These are phyloP conservation scores for Lentinula raphanica DNA, from an alignment of 768 basidiomycete genomes.

Conservation along the genomic window DNA sequence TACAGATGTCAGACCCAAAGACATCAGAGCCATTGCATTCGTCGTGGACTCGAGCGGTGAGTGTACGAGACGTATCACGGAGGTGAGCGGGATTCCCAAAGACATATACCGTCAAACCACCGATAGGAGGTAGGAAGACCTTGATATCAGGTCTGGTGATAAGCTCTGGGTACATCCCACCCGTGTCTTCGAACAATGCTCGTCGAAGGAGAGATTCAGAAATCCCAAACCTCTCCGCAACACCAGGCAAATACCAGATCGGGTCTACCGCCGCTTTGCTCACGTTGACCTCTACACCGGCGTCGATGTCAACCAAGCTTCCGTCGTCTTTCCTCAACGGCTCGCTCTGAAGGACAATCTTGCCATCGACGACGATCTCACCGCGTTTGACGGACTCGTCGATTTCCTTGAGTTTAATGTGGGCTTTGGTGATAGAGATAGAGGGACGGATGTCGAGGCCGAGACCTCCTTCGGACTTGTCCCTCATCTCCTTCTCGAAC, in stretches of 20 bases:
- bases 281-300: constrained; percentile 84
- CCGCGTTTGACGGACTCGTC: constrained; percentile 77
- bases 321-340: constrained; percentile 65
- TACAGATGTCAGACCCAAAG: constrained; percentile 78
- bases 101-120: constrained; percentile 87
- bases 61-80: constrained; percentile 68
- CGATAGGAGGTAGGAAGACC: constrained; percentile 93
- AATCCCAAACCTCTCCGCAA: constrained; percentile 91
- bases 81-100: constrained; percentile 83
- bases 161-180: constrained; percentile 93
- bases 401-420: constrained; percentile 91
- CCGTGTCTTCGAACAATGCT: constrained; percentile 94
- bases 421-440: constrained; percentile 88
- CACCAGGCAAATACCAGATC: constrained; percentile 92
- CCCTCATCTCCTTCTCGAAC: constrained; percentile 57
- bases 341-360: constrained; percentile 66
- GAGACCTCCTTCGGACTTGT: constrained; percentile 16
- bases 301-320: constrained; percentile 44
- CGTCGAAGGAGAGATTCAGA: constrained; percentile 81
- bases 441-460: constrained; percentile 87
- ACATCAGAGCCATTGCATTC: constrained; percentile 58
- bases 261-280: constrained; percentile 95
- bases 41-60: constrained; percentile 88
- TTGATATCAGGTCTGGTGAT: constrained; percentile 95
- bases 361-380: constrained; percentile 72